Percentiles rank a stretch among this genome's conserved stretches.
These are phyloP conservation scores for Kwoniella dendrophila DNA, from an alignment of 768 basidiomycete species.

Conservation along the genomic window DNA sequence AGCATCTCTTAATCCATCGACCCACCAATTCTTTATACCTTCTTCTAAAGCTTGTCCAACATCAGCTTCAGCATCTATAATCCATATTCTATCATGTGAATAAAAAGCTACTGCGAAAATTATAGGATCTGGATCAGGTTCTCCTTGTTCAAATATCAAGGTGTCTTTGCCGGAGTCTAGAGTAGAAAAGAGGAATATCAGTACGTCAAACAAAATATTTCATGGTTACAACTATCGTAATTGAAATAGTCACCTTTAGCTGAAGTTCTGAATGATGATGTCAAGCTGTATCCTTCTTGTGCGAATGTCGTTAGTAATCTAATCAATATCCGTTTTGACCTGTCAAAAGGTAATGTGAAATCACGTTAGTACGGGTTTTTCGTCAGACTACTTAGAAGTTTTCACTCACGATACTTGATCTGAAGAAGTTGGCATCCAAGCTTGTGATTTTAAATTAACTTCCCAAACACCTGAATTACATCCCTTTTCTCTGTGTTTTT, in stretches of 20 bases:
- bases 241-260: constrained; percentile 33
- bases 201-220: not conserved
- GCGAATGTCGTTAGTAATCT: constrained; percentile 48
- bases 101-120: constrained; percentile 49
- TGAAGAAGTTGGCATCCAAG: constrained; percentile 42
- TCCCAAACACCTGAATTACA: constrained; percentile 51
- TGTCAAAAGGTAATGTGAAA: not conserved
- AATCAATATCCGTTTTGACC: constrained; percentile 45
- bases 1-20: constrained; percentile 42
- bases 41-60: constrained; percentile 45
- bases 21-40: constrained; percentile 42
- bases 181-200: not conserved
- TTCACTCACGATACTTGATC: constrained; percentile 47
- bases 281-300: constrained; percentile 39
- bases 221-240: not conserved
- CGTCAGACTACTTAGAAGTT: not conserved
- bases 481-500: constrained; percentile 41
- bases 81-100: constrained; percentile 45
- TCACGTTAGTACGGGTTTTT: not conserved
- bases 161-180: constrained; percentile 50
- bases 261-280: constrained; percentile 43
- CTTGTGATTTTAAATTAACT: constrained; percentile 36
- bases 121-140: constrained; percentile 48
- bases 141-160: constrained; percentile 37
- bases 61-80: constrained; percentile 51